Evolutionary conservation across 768 basidiomycete species (phyloP), one percentile per base, ranked within the genome.

Genomic region (Pleurotus cornucopiae): DNA sequence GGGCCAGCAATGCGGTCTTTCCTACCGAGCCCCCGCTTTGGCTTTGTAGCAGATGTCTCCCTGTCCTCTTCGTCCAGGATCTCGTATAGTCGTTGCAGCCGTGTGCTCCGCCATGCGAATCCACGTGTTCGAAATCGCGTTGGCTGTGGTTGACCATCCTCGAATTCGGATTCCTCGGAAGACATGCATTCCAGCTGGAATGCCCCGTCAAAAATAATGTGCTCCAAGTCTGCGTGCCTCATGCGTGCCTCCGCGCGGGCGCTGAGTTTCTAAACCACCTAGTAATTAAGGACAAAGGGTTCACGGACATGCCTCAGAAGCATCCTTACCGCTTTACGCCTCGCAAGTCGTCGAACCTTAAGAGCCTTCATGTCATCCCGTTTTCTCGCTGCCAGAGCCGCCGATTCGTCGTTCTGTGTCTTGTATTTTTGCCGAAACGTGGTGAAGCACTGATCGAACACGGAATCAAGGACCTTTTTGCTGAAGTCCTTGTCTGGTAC

Each of bases 101-200:
- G 81, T 5, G 69, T 64, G 64, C 86, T 88, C n/a, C 89, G 78
- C 89, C 89, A 91, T 0, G 76, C 63, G 59, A 79, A 76, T 0
- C 85, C 84, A 44, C 81, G 84, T 21, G 84, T 78, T 23, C 75
- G 76, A 20, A 89, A 68, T 6, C 76, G 60, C 30, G 70, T 72
- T 58, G 64, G 66, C 38, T 68, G 65, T 2, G 62, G 45, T 13
- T 61, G 53, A 57, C 67, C 66, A 26, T 67, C 69, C 37, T 86
- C 86, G 48, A 69, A 71, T 59, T 83, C 82, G 12, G 88, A 89
- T 66, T 91, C 89, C 60, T 91, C 89, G 26, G 84, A 86, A 23
- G 89, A 91, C 84, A 90, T 88, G 68, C 88, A 90, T 46, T 90
- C 89, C 16, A 82, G 58, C 58, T 86, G 83, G 56, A 91, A 67